Evolutionary conservation across 2,329 filamentous ascomycete species (phyloP).

Genomic region (Clarireedia hainanense): DNA sequence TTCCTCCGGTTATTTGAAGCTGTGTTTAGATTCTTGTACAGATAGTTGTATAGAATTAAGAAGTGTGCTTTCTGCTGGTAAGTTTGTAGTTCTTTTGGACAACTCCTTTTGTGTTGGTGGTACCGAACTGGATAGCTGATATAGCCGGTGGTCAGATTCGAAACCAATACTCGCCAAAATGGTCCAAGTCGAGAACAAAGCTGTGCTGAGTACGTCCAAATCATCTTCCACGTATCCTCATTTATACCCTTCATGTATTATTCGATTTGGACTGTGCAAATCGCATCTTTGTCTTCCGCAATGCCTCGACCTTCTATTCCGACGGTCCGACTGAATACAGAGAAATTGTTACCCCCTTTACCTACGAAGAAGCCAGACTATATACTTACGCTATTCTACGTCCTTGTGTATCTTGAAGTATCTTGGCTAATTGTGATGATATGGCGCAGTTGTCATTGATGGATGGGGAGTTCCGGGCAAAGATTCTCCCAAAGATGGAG

Average conservation of each 20-base stretch:
- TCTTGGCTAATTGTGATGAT: slow-evolving; percentile 52
- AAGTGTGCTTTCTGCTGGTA: background rate
- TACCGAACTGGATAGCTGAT: slow-evolving; percentile 14
- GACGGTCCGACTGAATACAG: slow-evolving; percentile 7
- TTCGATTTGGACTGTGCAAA: background rate
- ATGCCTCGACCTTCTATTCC: slow-evolving; percentile 7
- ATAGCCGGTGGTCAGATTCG: slow-evolving; percentile 7
- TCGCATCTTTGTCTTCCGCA: background rate
- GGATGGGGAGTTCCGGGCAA: slow-evolving; percentile 88
- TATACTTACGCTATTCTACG: slow-evolving; percentile 41
- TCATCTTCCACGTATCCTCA: slow-evolving; percentile 26
- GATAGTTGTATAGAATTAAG: background rate
- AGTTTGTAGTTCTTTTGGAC: background rate
- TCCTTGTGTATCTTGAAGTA: slow-evolving; percentile 48
- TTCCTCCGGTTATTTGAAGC: background rate
- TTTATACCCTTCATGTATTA: background rate
- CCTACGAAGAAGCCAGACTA: slow-evolving; percentile 17
- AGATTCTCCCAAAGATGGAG: slow-evolving; percentile 76
- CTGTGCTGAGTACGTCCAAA: slow-evolving; percentile 51
- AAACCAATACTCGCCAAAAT: slow-evolving; percentile 37
- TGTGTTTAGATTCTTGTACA: background rate
- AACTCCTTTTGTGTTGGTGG: slow-evolving; percentile 4
- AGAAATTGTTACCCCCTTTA: slow-evolving; percentile 4
- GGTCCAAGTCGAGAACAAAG: slow-evolving; percentile 55
- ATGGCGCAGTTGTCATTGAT: slow-evolving; percentile 83